Base-by-base conservation (phyloP, 805 yeast species). In the Candida fluviatilis region DNA sequence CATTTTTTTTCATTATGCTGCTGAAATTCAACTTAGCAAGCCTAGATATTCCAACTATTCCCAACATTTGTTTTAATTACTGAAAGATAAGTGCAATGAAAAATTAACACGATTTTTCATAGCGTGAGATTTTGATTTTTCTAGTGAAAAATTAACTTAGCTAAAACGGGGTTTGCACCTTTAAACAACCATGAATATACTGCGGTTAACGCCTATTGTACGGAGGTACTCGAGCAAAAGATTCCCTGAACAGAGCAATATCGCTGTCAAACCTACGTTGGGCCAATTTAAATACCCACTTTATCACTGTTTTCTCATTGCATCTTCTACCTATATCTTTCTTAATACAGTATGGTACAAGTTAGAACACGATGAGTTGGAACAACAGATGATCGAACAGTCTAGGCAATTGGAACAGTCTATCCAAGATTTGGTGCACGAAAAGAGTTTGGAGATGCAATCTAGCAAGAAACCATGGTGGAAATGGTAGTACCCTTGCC, bases 251-350 rank as follows among this genome's bases (percentile, higher is more conserved):
- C 18, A 38, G 7, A 24, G 17, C 8, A 11, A 19, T 10, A 17
- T 19, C 5, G 27, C 34, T 21, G 18, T 35, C 4, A 61, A 60
- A 38, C 72, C 72, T 5, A 50, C 40, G 17, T 37, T 68, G 17
- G 46, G 62, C 15, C 66, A 68, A 44, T 68, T 68, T 52, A 57
- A 53, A 29, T 51, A 50, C 39, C 69, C 74, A 3, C 46, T 66
- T 23, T 51, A 62, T 30, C 66, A 68, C 48, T 52, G 64, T 2
- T 65, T 68, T 36, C 54, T 68, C 18, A 43, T 68, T 21, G 70
- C 73, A 4, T 62, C 69, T 1, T 52, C 68, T 2, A 55, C 69
- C 1, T 68, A 62, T 46, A 53, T 68, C 48, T 47, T 54, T 7
- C 47, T 66, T 26, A 66, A 68, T 41, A 49, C 64, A 1, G 33